Evolutionary conservation across 208 protist genomes (phyloP), one percentile per base, ranked within the genome.

Genomic region (Trypanosoma melophagium): DNA sequence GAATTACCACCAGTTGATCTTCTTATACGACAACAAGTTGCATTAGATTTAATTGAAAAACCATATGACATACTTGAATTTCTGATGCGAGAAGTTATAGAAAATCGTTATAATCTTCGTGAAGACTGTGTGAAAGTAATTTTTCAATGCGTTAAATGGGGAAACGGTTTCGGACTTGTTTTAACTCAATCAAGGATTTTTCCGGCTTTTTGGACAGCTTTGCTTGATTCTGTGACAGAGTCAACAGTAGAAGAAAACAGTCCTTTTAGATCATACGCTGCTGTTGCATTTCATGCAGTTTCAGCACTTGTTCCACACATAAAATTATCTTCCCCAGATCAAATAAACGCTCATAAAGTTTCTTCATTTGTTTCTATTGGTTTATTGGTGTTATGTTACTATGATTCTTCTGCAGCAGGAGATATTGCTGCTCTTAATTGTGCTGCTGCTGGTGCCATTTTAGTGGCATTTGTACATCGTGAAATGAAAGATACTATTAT

Each of bases 401-500:
- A 91, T 66, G 76, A 77, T 49, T 62, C 74, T n/a, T 69, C 56
- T 41, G 10, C 50, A 16, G 25, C 49, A 22, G 69, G 74, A 40
- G 61, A 80, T 49, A 77, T 63, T 19, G 41, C 74, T 13, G 73
- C 71, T 42, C 75, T 96, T 22, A 88, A 76, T 47, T 92, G 86
- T 66, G 87, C 79, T 19, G 80, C 90, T 21, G 84, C 87, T 38
- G 87, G 83, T 19, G 83, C 82, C 21, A 54, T 93, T 45, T 74
- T 96, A 22, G 81, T 92, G 51, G 87, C 87, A 5, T 90, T 90
- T 67, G 84, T 87, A 19, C 84, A 92, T 54, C 79, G 87, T 31
- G 90, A 96, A 66, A 84, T 96, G 44, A 89, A 88, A 55, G 89
- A 91, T 42, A 84, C 89, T 22, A 79, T 96, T 50, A 66, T 83